Evolutionary conservation across 441 rosid genomes (phyloP).

Genomic region (Gossypium gossypioides): DNA sequence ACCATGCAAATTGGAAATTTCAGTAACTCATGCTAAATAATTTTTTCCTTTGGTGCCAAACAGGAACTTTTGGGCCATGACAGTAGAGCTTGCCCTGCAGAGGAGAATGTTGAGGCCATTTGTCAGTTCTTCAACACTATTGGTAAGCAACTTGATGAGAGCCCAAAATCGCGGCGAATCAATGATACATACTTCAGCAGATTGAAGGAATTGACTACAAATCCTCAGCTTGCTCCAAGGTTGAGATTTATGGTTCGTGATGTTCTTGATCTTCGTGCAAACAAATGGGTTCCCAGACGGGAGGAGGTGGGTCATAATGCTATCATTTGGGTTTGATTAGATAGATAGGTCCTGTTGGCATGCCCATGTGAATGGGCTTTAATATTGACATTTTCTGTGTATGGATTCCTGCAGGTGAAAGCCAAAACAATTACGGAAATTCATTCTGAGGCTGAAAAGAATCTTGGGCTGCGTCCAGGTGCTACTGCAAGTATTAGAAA

Average conservation of each 20-base stretch:
- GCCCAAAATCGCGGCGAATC: constrained; percentile 48
- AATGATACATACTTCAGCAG: constrained; percentile 55
- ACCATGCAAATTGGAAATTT: not conserved
- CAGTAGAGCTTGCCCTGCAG: constrained; percentile 49
- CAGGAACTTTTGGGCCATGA: constrained; percentile 79
- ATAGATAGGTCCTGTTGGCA: not conserved
- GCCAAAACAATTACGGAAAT: constrained; percentile 88
- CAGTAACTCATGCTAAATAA: not conserved
- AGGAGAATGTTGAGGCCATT: constrained; percentile 86
- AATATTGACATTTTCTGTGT: not conserved
- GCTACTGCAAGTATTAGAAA: constrained; percentile 71
- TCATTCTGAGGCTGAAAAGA: constrained; percentile 80
- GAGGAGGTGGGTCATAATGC: constrained; percentile 53
- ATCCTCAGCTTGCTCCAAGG: constrained; percentile 57
- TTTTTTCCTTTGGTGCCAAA: constrained; percentile 5
- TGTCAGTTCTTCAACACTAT: constrained; percentile 75
- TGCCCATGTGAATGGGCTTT: not conserved
- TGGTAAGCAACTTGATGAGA: constrained; percentile 82
- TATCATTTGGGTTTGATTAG: not conserved
- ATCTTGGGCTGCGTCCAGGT: constrained; percentile 85
- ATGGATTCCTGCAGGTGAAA: constrained; percentile 41
- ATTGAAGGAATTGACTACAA: constrained; percentile 50
- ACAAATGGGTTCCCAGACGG: constrained; percentile 81
- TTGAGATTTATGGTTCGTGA: constrained; percentile 68
- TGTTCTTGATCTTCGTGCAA: constrained; percentile 64